Evolutionary conservation across 1,139 yeast species (phyloP).

Genomic region (Pichia kudriavzevii): DNA sequence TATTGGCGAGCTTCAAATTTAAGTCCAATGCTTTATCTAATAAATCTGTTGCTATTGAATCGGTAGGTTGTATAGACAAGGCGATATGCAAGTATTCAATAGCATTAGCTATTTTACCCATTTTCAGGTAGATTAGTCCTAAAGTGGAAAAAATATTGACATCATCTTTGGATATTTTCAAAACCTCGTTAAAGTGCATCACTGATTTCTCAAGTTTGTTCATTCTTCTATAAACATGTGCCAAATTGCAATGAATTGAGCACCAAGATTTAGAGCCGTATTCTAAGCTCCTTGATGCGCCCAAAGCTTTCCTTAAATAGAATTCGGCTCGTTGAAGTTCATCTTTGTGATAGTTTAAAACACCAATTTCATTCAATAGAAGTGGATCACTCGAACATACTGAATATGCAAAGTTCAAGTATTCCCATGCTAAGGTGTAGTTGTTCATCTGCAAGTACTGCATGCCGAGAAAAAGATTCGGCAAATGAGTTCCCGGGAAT

Average conservation of each 20-base stretch:
- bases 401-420: constrained; percentile 64
- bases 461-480: constrained; percentile 89
- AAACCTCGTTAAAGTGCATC: constrained; percentile 67
- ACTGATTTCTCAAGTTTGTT: constrained; percentile 61
- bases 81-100: constrained; percentile 76
- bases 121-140: constrained; percentile 72
- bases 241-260: constrained; percentile 81
- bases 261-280: constrained; percentile 81
- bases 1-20: constrained; percentile 34
- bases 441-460: constrained; percentile 88
- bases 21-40: constrained; percentile 73
- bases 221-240: constrained; percentile 77
- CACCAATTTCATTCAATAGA: constrained; percentile 86
- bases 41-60: constrained; percentile 78
- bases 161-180: constrained; percentile 63
- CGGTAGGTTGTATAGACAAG: constrained; percentile 69
- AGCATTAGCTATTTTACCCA: constrained; percentile 58
- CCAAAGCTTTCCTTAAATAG: constrained; percentile 64
- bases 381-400: constrained; percentile 83
- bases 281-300: constrained; percentile 60
- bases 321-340: constrained; percentile 64
- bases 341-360: constrained; percentile 70
- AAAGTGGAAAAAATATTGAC: constrained; percentile 74
- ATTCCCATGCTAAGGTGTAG: constrained; percentile 77
- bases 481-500: constrained; percentile 92